Evolutionary conservation across 2,329 filamentous ascomycete genomes (phyloP).

Genomic region (Aspergillus bombycis): DNA sequence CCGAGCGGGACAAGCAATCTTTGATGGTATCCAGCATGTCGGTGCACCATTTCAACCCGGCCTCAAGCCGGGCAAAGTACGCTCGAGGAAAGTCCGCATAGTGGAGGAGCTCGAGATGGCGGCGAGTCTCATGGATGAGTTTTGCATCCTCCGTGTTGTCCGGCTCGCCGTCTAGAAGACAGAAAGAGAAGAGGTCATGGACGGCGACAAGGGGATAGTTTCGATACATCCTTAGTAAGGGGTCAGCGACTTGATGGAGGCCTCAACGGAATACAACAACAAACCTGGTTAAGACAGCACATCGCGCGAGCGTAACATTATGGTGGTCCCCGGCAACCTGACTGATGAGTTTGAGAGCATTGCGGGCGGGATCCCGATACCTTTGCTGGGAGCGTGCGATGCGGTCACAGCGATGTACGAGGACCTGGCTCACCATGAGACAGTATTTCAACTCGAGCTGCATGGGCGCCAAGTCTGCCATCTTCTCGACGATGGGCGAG

Average conservation of each 20-base stretch:
- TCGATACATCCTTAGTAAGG: neutral
- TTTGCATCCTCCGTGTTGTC: neutral
- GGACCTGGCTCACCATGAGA: slow-evolving; percentile 1
- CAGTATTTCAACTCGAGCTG: neutral
- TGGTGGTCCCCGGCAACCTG: neutral
- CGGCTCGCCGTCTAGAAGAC: neutral
- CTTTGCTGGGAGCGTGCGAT: neutral
- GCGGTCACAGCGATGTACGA: neutral
- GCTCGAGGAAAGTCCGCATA: neutral
- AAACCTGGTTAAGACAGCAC: neutral
- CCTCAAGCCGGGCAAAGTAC: neutral
- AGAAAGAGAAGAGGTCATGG: neutral
- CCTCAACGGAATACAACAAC: neutral
- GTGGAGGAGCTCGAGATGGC: neutral
- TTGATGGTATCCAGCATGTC: neutral
- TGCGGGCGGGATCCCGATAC: neutral
- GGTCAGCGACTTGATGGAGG: neutral
- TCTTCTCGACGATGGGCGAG: neutral
- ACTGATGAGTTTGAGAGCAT: neutral
- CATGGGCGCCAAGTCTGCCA: neutral
- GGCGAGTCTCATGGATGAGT: neutral
- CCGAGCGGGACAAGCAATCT: neutral
- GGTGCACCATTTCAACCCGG: neutral
- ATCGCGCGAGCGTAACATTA: neutral
- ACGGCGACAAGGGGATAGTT: neutral